Evolutionary conservation across 2,329 filamentous ascomycete species (phyloP).

Genomic region (Cytospora leucostoma): DNA sequence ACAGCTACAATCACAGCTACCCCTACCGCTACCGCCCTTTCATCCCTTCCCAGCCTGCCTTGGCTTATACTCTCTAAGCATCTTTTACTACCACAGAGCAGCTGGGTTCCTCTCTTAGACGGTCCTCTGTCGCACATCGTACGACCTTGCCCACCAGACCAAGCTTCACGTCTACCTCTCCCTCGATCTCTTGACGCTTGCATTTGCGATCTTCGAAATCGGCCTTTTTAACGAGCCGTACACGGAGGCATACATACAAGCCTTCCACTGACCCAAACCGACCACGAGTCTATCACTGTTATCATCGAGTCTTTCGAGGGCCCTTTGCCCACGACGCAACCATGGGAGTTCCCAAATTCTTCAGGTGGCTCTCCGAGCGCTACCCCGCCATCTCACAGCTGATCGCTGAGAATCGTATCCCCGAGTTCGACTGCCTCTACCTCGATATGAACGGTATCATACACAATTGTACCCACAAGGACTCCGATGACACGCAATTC

Average conservation of each 20-base stretch:
- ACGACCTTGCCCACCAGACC: conserved; percentile 12
- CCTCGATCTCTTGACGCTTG: conserved; percentile 13
- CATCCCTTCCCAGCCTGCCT: conserved; percentile 2
- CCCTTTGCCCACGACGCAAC: conserved; percentile 28
- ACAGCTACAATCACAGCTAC: conserved; percentile 4
- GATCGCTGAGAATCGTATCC: conserved; percentile 97
- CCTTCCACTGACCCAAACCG: conserved; percentile 3
- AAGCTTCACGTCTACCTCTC: background rate
- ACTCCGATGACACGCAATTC: conserved; percentile 87
- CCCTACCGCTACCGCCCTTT: conserved; percentile 2
- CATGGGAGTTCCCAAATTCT: conserved; percentile 76
- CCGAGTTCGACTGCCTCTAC: conserved; percentile 97
- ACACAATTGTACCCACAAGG: conserved; percentile 98
- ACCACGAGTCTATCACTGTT: background rate
- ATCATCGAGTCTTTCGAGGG: background rate
- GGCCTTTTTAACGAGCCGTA: conserved; percentile 27
- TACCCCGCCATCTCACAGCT: conserved; percentile 98
- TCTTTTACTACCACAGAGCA: background rate
- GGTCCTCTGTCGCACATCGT: conserved; percentile 8
- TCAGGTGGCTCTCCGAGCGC: conserved; percentile 98
- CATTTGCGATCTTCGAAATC: conserved; percentile 23
- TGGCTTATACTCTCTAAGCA: background rate
- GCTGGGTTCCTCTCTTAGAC: background rate
- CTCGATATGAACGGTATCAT: conserved; percentile 99
- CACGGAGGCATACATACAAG: background rate